Conservation (phyloP, 2,329 filamentous ascomycete species). For the Didymella keratinophila region DNA sequence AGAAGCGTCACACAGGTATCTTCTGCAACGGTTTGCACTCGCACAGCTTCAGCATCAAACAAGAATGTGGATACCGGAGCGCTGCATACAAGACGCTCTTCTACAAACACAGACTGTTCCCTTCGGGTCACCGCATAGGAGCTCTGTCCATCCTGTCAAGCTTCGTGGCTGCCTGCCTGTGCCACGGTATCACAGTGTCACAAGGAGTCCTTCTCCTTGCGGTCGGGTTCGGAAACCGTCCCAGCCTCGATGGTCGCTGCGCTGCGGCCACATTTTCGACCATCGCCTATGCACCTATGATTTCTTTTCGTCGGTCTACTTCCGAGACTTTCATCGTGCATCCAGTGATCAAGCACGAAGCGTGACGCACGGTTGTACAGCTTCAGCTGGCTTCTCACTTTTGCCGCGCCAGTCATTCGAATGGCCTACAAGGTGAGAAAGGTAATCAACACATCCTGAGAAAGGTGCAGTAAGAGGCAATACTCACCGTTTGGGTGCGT, state of each 20-base stretch:
- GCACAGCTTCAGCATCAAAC: conserved; percentile 10
- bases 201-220: conserved; percentile 7
- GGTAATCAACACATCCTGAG: neutral
- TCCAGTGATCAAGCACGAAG: conserved; percentile 7
- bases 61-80: conserved; percentile 11
- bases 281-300: conserved; percentile 16
- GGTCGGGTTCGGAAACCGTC: conserved; percentile 3
- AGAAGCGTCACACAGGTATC: conserved; percentile 6
- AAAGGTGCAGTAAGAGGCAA: neutral
- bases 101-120: conserved; percentile 6
- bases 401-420: conserved; percentile 4
- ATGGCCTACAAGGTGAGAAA: neutral
- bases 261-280: conserved; percentile 14
- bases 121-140: conserved; percentile 1
- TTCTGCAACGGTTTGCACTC: neutral
- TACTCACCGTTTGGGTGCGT: neutral
- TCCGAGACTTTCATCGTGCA: conserved; percentile 15
- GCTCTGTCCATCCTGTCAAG: conserved; percentile 16
- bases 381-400: conserved; percentile 6
- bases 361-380: conserved; percentile 12
- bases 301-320: conserved; percentile 17
- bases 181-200: conserved; percentile 6
- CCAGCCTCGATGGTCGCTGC: conserved; percentile 4
- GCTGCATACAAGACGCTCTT: conserved; percentile 10
- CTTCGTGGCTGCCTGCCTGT: conserved; percentile 22